Evolutionary conservation across 208 protist genomes (phyloP), one percentile per base, ranked within the genome.

Genomic region (Leishmania turanica): DNA sequence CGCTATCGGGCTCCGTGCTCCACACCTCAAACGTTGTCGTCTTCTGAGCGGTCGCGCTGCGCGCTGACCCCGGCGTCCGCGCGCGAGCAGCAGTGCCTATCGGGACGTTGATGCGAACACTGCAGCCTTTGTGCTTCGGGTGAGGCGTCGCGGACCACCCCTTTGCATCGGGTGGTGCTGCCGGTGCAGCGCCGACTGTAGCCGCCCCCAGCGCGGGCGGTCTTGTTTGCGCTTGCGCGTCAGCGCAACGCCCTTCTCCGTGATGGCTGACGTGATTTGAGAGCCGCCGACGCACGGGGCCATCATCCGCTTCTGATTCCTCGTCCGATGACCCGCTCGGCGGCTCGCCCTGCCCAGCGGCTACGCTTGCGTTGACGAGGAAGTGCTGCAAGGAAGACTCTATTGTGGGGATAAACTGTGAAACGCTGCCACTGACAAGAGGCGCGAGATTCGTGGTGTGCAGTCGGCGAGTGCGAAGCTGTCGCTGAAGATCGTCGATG

Each of bases 401-500:
- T 72, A 78, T 65, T 31, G 85, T 82, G 2, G 58, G 75, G 62
- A n/a, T 69, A 75, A 15, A 9, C 31, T 51, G 24, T 15, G 53
- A 53, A 42, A 7, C 24, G 19, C 24, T 49, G 74, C 56, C 24
- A 19, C 34, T 37, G 47, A 31, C 13, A 37, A 37, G 56, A 15
- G 53, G 47, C 19, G 79, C 19, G 45, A 34, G 24, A 31, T 27
- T 79, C 3, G 19, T 47, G 19, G 81, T 19, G 64, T 80, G 34
- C 45, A n/a, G 51, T 24, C 79, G 77, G 19, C 83, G 66, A 65
- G 64, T 65, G 75, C 82, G 81, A 27, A 82, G 66, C 74, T 86
- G 86, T 53, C 79, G 71, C 71, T 88, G 66, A 71, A 93, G 68
- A 37, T 89, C 83, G 40, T 87, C 81, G 47, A 91, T 87, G 75